Evolutionary conservation across 371 early-diverging fungal genomes (phyloP).

Genomic region (Rhizomucor miehei): DNA sequence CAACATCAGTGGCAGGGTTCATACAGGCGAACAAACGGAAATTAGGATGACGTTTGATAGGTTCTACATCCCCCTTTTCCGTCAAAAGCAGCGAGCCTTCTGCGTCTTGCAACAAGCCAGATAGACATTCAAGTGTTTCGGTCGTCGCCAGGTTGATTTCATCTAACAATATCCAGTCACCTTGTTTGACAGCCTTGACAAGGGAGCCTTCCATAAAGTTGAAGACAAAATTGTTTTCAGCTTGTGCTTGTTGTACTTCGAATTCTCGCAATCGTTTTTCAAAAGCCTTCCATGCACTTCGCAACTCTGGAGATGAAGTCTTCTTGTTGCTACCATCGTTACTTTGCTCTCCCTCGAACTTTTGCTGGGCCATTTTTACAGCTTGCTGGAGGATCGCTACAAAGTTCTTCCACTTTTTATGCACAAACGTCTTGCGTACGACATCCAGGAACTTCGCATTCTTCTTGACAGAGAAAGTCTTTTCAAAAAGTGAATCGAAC

Average conservation of each 20-base stretch:
- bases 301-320: conserved; percentile 42
- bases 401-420: conserved; percentile 81
- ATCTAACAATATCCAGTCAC: conserved; percentile 98
- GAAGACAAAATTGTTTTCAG: conserved; percentile 84
- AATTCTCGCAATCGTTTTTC: conserved; percentile 57
- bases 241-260: conserved; percentile 70
- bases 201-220: conserved; percentile 94
- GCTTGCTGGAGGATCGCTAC: conserved; percentile 70
- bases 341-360: conserved; percentile 40
- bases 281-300: conserved; percentile 63
- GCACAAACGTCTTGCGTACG: conserved; percentile 67
- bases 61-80: conserved; percentile 90
- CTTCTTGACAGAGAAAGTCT: conserved; percentile 85
- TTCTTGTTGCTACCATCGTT: conserved; percentile 26
- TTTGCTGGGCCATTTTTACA: conserved; percentile 73
- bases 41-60: conserved; percentile 87
- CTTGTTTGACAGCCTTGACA: conserved; percentile 87
- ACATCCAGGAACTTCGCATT: conserved; percentile 85
- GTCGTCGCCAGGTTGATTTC: conserved; percentile 98
- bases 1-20: conserved; percentile 99
- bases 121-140: conserved; percentile 92
- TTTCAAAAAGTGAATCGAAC: conserved; percentile 82
- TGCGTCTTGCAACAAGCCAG: conserved; percentile 85
- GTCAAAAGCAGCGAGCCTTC: conserved; percentile 79
- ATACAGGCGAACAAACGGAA: conserved; percentile 99